phyloP scores from a whole-genome alignment of 1,284 basidiomycete species.

The Kalmanozyma brasiliensis region DNA sequence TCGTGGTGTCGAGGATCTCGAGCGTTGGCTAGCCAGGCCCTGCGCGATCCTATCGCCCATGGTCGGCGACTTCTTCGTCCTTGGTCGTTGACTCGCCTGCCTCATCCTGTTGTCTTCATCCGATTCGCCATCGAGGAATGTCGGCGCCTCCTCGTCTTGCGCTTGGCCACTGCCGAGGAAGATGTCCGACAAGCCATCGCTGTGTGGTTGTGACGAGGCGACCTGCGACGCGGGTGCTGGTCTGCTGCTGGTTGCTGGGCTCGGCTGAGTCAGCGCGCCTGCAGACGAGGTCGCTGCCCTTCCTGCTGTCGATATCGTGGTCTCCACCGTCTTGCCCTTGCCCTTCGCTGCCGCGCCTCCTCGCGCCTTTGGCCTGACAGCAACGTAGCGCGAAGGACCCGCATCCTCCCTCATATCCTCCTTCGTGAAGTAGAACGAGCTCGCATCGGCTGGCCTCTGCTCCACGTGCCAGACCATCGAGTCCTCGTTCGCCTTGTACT shows the following conservation, averaged over 20 bases:
- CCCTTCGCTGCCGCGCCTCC: not conserved
- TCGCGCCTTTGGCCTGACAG: slow-evolving; percentile 7
- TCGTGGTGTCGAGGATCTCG: slow-evolving; percentile 8
- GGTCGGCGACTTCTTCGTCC: slow-evolving; percentile 14
- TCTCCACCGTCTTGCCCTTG: not conserved
- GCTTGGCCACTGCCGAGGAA: slow-evolving; percentile 12
- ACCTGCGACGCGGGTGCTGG: not conserved
- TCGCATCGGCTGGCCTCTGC: not conserved
- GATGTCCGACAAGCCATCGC: slow-evolving; percentile 18
- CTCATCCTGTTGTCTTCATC: slow-evolving; percentile 20
- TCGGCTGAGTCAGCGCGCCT: not conserved
- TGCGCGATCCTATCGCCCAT: slow-evolving; percentile 15
- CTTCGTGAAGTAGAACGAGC: slow-evolving; percentile 23
- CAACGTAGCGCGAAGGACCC: slow-evolving; percentile 4
- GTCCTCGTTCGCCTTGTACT: slow-evolving; percentile 8
- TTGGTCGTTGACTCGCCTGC: not conserved
- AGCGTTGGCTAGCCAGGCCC: not conserved
- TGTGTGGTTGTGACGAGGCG: not conserved
- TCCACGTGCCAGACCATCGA: slow-evolving; percentile 15
- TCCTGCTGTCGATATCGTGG: not conserved
- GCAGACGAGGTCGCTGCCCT: not conserved
- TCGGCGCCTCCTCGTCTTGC: slow-evolving; percentile 3
- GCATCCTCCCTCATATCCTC: slow-evolving; percentile 12
- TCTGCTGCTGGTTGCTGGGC: not conserved
- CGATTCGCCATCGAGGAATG: slow-evolving; percentile 19